phyloP scores from a whole-genome alignment of 1,139 yeast genomes.

The Yamadazyma kanchanaburiensis region DNA sequence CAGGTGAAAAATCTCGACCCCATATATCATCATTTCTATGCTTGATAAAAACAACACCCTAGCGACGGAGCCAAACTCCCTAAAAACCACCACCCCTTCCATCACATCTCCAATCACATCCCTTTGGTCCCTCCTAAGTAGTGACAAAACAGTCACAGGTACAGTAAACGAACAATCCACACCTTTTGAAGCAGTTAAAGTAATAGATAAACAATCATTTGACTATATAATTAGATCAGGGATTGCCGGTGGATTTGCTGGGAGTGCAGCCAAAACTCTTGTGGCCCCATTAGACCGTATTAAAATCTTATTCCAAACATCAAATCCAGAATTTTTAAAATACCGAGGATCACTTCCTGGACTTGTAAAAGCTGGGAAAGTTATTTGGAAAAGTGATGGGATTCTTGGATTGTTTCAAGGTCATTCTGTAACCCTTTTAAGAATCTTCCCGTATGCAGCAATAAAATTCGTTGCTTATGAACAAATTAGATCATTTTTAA shows the following conservation, averaged over 20 bases:
- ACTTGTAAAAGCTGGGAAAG: slow-evolving; percentile 64
- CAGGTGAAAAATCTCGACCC: no score
- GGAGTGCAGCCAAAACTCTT: slow-evolving; percentile 89
- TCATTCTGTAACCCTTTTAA: slow-evolving; percentile 83
- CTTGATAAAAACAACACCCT: no score
- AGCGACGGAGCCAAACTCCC: no score
- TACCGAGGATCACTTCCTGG: slow-evolving; percentile 83
- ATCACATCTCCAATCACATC: no score
- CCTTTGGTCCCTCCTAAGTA: slow-evolving; percentile 3
- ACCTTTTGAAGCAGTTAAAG: slow-evolving; percentile 20
- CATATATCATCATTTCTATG: no score
- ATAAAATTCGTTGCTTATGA: slow-evolving; percentile 97
- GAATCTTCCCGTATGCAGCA: slow-evolving; percentile 97
- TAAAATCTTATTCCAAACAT: slow-evolving; percentile 90
- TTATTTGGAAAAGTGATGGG: slow-evolving; percentile 74
- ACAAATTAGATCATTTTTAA: slow-evolving; percentile 76
- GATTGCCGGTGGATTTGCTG: slow-evolving; percentile 93
- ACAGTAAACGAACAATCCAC: slow-evolving; percentile 28
- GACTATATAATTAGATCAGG: slow-evolving; percentile 84
- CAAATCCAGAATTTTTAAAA: slow-evolving; percentile 81
- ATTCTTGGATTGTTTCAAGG: slow-evolving; percentile 85
- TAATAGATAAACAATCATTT: slow-evolving; percentile 58
- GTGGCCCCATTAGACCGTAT: slow-evolving; percentile 96
- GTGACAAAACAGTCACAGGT: slow-evolving; percentile 24
- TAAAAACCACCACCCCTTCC: no score